Evolutionary conservation across 1,284 basidiomycete species (phyloP).

Genomic region (Leccinum pachyderme): DNA sequence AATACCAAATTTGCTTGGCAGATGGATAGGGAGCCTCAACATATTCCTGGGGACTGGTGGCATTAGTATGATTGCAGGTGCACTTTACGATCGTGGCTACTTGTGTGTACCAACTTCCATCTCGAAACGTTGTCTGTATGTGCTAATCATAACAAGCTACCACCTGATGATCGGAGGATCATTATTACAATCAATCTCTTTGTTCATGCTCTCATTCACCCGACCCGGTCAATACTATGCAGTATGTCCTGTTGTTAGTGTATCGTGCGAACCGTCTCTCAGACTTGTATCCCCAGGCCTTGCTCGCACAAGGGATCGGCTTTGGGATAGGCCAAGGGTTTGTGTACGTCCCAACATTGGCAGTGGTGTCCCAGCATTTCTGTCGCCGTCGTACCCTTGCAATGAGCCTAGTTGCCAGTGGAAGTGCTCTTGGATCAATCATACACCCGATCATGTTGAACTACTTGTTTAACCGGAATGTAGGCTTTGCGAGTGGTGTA

Average conservation of each 20-base stretch:
- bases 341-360: neutral
- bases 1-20: constrained; percentile 4
- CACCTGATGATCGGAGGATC: neutral
- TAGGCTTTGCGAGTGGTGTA: neutral
- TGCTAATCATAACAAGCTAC: neutral
- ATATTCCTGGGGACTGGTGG: constrained; percentile 12
- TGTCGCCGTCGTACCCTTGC: neutral
- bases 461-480: neutral
- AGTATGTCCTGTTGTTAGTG: neutral
- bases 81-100: constrained; percentile 29
- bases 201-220: neutral
- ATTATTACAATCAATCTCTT: neutral
- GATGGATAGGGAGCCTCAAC: constrained; percentile 32
- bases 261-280: neutral
- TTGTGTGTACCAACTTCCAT: constrained; percentile 22
- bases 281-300: neutral
- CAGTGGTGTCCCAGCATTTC: neutral
- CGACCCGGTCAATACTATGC: neutral
- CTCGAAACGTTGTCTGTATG: neutral
- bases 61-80: constrained; percentile 16
- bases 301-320: neutral
- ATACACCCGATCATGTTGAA: neutral
- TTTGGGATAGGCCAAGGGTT: neutral
- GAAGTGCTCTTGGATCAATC: neutral
- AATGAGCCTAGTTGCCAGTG: neutral